These are phyloP conservation scores for Phytopythium montanum DNA, from an alignment of 352 stramenopile genomes.

Conservation along the genomic window DNA sequence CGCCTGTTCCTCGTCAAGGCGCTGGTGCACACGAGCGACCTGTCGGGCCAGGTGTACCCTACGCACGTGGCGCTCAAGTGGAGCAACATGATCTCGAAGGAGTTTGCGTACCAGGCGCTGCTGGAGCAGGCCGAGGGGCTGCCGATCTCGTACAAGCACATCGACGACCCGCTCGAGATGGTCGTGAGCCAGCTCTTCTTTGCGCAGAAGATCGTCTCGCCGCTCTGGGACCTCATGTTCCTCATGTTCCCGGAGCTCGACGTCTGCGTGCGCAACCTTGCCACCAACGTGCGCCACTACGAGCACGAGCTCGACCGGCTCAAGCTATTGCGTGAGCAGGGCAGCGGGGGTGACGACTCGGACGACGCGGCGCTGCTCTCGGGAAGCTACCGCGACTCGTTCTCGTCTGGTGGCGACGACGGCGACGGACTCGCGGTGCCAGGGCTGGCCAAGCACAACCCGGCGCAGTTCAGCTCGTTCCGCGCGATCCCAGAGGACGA, in stretches of 20 bases:
- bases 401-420: constrained; percentile 48
- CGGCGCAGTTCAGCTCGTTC: constrained; percentile 86
- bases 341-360: constrained; percentile 14
- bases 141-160: constrained; percentile 73
- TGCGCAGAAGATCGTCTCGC: constrained; percentile 76
- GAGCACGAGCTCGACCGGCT: constrained; percentile 72
- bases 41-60: constrained; percentile 83
- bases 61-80: constrained; percentile 88
- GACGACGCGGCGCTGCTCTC: constrained; percentile 7
- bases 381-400: constrained; percentile 22
- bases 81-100: constrained; percentile 89
- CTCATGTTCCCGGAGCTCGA: constrained; percentile 74
- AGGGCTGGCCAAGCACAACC: constrained; percentile 66
- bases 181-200: constrained; percentile 86
- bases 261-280: constrained; percentile 60
- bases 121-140: constrained; percentile 80
- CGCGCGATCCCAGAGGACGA: constrained; percentile 49
- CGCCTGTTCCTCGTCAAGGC: constrained; percentile 83
- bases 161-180: constrained; percentile 83
- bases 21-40: constrained; percentile 84
- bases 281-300: constrained; percentile 78
- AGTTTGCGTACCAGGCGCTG: constrained; percentile 86
- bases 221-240: constrained; percentile 73
- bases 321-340: constrained; percentile 32
- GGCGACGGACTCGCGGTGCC: constrained; percentile 57